A percentile compares a stretch with the other conserved stretches of the same genome.
These are phyloP conservation scores for Casuarina equisetifolia DNA, from an alignment of 306 rosid species.

Conservation along the genomic window DNA sequence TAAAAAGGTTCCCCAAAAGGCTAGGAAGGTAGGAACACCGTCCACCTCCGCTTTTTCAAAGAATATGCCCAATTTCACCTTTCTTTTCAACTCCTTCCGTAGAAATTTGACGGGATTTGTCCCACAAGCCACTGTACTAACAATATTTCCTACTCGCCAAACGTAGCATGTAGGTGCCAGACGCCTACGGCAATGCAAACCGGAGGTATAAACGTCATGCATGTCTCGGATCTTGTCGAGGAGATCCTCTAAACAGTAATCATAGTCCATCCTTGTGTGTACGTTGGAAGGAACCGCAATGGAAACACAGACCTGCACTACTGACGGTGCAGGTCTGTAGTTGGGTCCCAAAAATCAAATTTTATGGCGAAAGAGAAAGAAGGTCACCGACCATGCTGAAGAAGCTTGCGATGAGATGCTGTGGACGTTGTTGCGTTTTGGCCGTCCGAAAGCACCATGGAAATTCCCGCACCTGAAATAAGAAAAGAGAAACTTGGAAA, in stretches of 20 bases:
- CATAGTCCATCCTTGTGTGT: constrained; percentile 11
- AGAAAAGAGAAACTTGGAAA: neutral
- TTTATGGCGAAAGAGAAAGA: neutral
- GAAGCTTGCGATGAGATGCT: constrained; percentile 67
- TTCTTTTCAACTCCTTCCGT: neutral
- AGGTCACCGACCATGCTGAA: constrained; percentile 22
- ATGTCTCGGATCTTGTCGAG: neutral
- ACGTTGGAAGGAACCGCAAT: constrained; percentile 26
- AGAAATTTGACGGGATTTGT: neutral
- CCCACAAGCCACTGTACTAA: too few relatives aligned
- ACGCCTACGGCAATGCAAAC: neutral
- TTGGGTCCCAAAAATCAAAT: neutral
- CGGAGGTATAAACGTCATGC: neutral
- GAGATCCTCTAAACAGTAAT: neutral
- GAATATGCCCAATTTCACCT: neutral
- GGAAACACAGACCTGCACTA: constrained; percentile 25
- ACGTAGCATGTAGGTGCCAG: neutral
- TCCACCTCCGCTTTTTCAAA: neutral
- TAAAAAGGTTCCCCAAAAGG: constrained; percentile 16
- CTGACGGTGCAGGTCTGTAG: constrained; percentile 38
- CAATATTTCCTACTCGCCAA: neutral
- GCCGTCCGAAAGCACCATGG: neutral
- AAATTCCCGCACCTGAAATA: constrained; percentile 27
- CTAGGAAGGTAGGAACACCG: neutral
- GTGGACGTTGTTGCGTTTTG: constrained; percentile 10